Evolutionary conservation across 2,329 filamentous ascomycete species (phyloP), one percentile per base, ranked within the genome.

Genomic region (Alternaria novae-zelandiae): DNA sequence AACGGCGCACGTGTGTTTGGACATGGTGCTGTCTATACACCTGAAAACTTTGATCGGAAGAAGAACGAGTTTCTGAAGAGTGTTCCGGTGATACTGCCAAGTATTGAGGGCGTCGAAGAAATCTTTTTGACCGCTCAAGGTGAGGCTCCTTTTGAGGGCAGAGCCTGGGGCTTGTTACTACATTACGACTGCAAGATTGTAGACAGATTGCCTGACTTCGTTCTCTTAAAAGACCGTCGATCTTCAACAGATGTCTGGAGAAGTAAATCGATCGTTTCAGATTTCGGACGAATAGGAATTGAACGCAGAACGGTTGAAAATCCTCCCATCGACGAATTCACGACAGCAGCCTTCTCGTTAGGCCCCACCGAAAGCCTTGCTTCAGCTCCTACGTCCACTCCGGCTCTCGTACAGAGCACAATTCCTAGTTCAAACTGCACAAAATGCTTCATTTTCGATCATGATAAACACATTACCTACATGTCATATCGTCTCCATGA

Each of bases 211-310:
- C 3, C 32, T 9, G 32, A 36, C 8, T 36, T 36, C 15, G 15
- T 9, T 36, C 32, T 36, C 8, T n/a, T 36, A 5, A 36, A n/a
- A 36, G 32, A 36, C 15, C 32, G 32, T n/a, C 32, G 32, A 8
- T 36, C 2, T 5, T 9, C 32, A 36, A 36, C 13, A n/a, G 7
- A 36, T 5, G 32, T 36, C 13, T 36, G 13, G 13, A 0, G 32
- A 9, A 15, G 13, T 0, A 36, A 15, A 1, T 8, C 3, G 0
- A 32, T 13, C 12, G 1, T 32, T 13, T 1, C 12, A 0, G 6
- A 36, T 4, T 36, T 15, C 6, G 30, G 2, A 36, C 13, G 4
- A 36, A 36, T 1, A 8, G 7, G 6, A 36, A 15, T 0, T 4
- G 13, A 0, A 2, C 30, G 30, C 2, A 36, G 13, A 4, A 13